A percentile compares a stretch with the other conserved stretches of the same genome.
Conservation (phyloP, 768 basidiomycete genomes). For the Symmetrospora coprosmae region DNA sequence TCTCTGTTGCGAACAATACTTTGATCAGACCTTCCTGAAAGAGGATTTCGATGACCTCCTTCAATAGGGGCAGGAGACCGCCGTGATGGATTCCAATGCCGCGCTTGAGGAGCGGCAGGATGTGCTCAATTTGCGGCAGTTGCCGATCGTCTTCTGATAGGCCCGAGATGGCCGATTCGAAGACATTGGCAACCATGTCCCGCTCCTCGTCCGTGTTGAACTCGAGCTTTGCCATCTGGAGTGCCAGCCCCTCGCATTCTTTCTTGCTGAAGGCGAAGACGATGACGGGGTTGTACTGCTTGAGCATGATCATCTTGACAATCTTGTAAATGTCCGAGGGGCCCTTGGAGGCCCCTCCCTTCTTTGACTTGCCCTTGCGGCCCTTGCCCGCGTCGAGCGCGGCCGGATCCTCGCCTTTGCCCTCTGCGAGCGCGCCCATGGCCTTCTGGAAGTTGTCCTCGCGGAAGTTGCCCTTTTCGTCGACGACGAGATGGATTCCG, state of each 20-base stretch:
- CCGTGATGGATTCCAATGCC: conserved; percentile 98
- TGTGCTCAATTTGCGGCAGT: conserved; percentile 81
- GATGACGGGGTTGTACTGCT: conserved; percentile 95
- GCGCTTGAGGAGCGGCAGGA: conserved; percentile 79
- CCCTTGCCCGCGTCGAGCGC: conserved; percentile 72
- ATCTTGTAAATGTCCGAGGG: conserved; percentile 92
- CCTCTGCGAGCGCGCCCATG: conserved; percentile 64
- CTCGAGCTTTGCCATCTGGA: conserved; percentile 85
- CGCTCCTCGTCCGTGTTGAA: conserved; percentile 85
- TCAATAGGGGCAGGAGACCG: conserved; percentile 87
- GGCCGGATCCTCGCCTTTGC: conserved; percentile 46
- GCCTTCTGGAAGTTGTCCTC: conserved; percentile 97
- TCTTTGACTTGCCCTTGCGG: conserved; percentile 82
- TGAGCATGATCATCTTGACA: conserved; percentile 93
- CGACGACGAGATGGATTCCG: conserved; percentile 95
- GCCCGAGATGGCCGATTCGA: conserved; percentile 84
- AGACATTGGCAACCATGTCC: conserved; percentile 68
- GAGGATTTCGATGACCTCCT: conserved; percentile 96
- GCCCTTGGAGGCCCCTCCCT: conserved; percentile 62
- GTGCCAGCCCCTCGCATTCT: conserved; percentile 85
- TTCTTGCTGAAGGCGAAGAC: conserved; percentile 97
- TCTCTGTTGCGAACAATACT: conserved; percentile 95
- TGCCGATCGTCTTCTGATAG: conserved; percentile 72
- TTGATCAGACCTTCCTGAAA: conserved; percentile 98
- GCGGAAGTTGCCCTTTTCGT: conserved; percentile 89